Conservation (phyloP, 352 stramenopile species). For the Blastocystis sp. region DNA sequence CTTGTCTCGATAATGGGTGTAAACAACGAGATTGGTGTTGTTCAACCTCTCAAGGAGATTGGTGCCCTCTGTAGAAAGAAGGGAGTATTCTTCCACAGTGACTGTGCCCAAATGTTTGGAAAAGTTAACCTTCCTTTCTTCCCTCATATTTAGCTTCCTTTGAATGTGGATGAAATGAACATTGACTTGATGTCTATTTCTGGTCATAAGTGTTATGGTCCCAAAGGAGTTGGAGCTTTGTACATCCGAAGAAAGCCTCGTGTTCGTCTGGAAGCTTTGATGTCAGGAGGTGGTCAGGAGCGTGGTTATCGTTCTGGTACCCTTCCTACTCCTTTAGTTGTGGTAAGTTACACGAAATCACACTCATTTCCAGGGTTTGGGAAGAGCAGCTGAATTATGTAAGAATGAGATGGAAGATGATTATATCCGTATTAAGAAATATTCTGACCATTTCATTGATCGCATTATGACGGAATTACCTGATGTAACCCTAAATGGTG, state of each 20-base stretch:
- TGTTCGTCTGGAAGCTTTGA: conserved; percentile 93
- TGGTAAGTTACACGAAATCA: conserved; percentile 73
- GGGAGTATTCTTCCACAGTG: conserved; percentile 97
- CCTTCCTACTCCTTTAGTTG: conserved; percentile 77
- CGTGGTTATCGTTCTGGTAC: conserved; percentile 89
- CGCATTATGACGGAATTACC: conserved; percentile 82
- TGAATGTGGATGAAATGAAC: conserved; percentile 96
- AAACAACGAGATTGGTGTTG: conserved; percentile 99
- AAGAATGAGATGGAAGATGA: conserved; percentile 91
- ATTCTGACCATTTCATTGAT: conserved; percentile 82
- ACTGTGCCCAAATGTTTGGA: conserved; percentile 95
- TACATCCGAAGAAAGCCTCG: conserved; percentile 90
- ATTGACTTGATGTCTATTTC: conserved; percentile 97
- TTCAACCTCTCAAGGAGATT: conserved; percentile 95
- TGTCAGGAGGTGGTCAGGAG: conserved; percentile 95
- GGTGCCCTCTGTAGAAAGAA: conserved; percentile 83
- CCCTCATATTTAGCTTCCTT: conserved; percentile 78
- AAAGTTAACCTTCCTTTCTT: conserved; percentile 72
- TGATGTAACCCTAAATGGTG: conserved; percentile 92
- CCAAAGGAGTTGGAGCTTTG: conserved; percentile 94
- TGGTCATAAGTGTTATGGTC: conserved; percentile 97
- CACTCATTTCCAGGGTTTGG: conserved; percentile 75
- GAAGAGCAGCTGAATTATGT: conserved; percentile 86
- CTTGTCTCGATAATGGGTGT: conserved; percentile 96
- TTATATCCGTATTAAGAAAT: conserved; percentile 80